These are phyloP conservation scores for Pythium myriotylum DNA, from an alignment of 352 stramenopile genomes.

Conservation along the genomic window DNA sequence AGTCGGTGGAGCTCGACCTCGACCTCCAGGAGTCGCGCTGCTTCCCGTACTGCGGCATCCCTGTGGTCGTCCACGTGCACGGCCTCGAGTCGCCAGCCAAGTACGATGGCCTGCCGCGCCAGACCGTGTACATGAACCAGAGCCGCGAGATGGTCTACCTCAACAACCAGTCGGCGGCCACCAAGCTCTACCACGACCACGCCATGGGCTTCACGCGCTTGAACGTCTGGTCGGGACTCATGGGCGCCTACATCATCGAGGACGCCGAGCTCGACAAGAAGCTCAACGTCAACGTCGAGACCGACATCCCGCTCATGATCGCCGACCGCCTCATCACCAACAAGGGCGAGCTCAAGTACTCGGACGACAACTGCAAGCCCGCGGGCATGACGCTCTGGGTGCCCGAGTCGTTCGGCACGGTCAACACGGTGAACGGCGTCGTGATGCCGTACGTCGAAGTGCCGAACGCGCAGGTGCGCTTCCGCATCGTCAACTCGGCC, in stretches of 20 bases:
- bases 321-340: slow-evolving; percentile 56
- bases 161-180: slow-evolving; percentile 72
- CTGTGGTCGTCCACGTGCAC: slow-evolving; percentile 62
- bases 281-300: slow-evolving; percentile 59
- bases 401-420: slow-evolving; percentile 60
- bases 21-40: slow-evolving; percentile 52
- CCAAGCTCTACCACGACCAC: slow-evolving; percentile 80
- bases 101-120: slow-evolving; percentile 58
- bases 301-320: slow-evolving; percentile 62
- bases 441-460: slow-evolving; percentile 74
- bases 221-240: slow-evolving; percentile 65
- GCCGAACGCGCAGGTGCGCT: slow-evolving; percentile 58
- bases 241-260: slow-evolving; percentile 62
- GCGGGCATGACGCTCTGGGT: slow-evolving; percentile 50
- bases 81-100: slow-evolving; percentile 66
- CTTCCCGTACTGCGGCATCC: slow-evolving; percentile 69
- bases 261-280: slow-evolving; percentile 48
- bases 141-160: slow-evolving; percentile 55
- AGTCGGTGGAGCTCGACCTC: slow-evolving; percentile 48
- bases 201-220: slow-evolving; percentile 65
- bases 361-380: slow-evolving; percentile 64
- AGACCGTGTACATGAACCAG: slow-evolving; percentile 74
- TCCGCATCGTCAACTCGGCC: slow-evolving; percentile 59
- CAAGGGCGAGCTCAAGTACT: slow-evolving; percentile 65
- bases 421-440: slow-evolving; percentile 70